Evolutionary conservation across 306 rosid species (phyloP).

Genomic region (Leucaena leucocephala): DNA sequence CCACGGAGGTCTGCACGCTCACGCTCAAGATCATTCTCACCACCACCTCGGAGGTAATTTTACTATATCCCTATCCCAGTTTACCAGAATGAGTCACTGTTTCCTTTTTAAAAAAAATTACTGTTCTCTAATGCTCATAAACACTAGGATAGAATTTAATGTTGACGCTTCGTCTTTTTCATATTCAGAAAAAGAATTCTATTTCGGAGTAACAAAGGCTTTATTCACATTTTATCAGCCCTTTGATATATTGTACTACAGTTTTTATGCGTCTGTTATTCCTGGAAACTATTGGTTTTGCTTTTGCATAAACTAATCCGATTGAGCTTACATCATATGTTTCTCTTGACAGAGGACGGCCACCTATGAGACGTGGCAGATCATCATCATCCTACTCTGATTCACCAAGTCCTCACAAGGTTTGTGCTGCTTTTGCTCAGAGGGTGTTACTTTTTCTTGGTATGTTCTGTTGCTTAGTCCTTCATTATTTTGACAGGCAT

Average conservation of each 20-base stretch:
- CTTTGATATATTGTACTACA: background rate
- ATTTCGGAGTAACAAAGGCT: slow-evolving; percentile 18
- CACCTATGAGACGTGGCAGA: slow-evolving; percentile 78
- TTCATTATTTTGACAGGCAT: slow-evolving; percentile 48
- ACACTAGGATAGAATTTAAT: slow-evolving; percentile 6
- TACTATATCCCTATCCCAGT: slow-evolving; percentile 13
- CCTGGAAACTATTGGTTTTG: slow-evolving; percentile 10
- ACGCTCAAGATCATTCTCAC: slow-evolving; percentile 88
- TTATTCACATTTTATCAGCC: background rate
- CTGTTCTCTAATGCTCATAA: background rate
- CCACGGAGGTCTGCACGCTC: slow-evolving; percentile 81
- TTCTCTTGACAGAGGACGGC: slow-evolving; percentile 69
- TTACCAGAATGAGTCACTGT: background rate
- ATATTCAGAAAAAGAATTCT: background rate
- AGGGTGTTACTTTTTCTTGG: slow-evolving; percentile 16
- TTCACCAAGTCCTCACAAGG: slow-evolving; percentile 97
- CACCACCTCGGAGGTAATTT: slow-evolving; percentile 68
- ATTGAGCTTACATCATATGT: background rate
- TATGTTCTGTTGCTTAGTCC: slow-evolving; percentile 16
- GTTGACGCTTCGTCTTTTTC: background rate
- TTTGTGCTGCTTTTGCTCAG: slow-evolving; percentile 37
- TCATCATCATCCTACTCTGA: slow-evolving; percentile 87
- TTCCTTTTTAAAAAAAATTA: background rate
- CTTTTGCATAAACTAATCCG: slow-evolving; percentile 14
- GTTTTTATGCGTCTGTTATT: slow-evolving; percentile 7